These are phyloP conservation scores for Fusarium zealandicum DNA, from an alignment of 2,329 filamentous ascomycete species.

Conservation along the genomic window DNA sequence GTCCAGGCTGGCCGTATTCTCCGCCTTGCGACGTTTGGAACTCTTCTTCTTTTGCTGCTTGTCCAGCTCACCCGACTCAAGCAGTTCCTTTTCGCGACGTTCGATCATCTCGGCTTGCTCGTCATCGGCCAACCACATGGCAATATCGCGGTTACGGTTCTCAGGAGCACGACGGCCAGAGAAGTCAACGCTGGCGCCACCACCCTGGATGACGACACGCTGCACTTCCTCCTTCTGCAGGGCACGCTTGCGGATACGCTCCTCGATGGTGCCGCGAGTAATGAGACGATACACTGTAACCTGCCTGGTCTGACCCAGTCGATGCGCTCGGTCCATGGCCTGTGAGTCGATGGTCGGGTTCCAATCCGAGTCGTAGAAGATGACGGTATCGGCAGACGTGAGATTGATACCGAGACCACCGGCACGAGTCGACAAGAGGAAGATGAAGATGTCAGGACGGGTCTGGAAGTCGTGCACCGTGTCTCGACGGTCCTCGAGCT, in stretches of 20 bases:
- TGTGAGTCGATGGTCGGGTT: conserved; percentile 99
- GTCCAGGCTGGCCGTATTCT: conserved; percentile 74
- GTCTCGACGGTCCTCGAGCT: conserved; percentile 94
- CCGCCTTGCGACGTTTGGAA: conserved; percentile 62
- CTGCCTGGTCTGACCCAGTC: conserved; percentile 93
- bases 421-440: conserved; percentile 92
- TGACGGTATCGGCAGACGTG: conserved; percentile 95
- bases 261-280: conserved; percentile 94
- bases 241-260: conserved; percentile 95
- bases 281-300: conserved; percentile 98
- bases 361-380: conserved; percentile 99
- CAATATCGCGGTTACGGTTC: conserved; percentile 97
- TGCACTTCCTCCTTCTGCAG: conserved; percentile 99
- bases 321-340: conserved; percentile 98
- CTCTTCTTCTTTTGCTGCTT: conserved; percentile 71
- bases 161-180: conserved; percentile 87
- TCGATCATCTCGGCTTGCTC: conserved; percentile 95
- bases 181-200: conserved; percentile 92
- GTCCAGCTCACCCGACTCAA: conserved; percentile 73
- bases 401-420: conserved; percentile 98
- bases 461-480: conserved; percentile 98
- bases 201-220: conserved; percentile 93
- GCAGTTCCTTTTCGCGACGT: conserved; percentile 85
- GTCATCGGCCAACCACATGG: conserved; percentile 97
- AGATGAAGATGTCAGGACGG: conserved; percentile 93